Conservation (phyloP, 2,329 filamentous ascomycete species). For the Colletotrichum sp. region DNA sequence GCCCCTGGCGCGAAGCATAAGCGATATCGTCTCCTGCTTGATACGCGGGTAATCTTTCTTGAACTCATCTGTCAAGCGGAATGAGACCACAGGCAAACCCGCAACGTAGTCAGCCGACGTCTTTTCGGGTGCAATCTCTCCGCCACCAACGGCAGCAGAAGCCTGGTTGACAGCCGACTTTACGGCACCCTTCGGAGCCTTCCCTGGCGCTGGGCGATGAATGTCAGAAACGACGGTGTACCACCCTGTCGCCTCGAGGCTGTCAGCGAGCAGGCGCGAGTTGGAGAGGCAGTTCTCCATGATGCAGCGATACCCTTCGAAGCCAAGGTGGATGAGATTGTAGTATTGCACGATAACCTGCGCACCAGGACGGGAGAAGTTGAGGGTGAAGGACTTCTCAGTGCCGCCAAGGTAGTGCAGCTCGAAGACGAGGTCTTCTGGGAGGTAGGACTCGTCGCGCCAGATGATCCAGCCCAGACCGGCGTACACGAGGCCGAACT, state of each 20-base stretch:
- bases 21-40: constrained; percentile 67
- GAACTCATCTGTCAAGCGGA: constrained; percentile 67
- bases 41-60: constrained; percentile 65
- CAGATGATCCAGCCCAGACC: constrained; percentile 76
- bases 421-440: constrained; percentile 73
- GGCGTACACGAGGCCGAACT: constrained; percentile 68
- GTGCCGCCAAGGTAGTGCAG: constrained; percentile 75
- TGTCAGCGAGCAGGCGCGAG: constrained; percentile 66
- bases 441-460: constrained; percentile 68
- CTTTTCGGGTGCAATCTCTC: constrained; percentile 33
- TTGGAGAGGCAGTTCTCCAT: constrained; percentile 73
- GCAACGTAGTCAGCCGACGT: constrained; percentile 66
- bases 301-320: constrained; percentile 65
- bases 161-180: constrained; percentile 29
- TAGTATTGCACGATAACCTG: constrained; percentile 77
- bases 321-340: constrained; percentile 74
- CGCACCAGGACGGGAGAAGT: constrained; percentile 74
- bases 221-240: constrained; percentile 70
- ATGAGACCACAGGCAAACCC: constrained; percentile 72
- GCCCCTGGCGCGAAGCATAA: constrained; percentile 68
- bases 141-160: constrained; percentile 42
- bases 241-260: constrained; percentile 70
- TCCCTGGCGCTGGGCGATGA: constrained; percentile 57
- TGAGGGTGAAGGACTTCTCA: constrained; percentile 71
- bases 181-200: background rate